A percentile compares a stretch with the other conserved stretches of the same genome.
Evolutionary conservation across 2,329 filamentous ascomycete genomes (phyloP).

Genomic region (Epichloe sibirici): DNA sequence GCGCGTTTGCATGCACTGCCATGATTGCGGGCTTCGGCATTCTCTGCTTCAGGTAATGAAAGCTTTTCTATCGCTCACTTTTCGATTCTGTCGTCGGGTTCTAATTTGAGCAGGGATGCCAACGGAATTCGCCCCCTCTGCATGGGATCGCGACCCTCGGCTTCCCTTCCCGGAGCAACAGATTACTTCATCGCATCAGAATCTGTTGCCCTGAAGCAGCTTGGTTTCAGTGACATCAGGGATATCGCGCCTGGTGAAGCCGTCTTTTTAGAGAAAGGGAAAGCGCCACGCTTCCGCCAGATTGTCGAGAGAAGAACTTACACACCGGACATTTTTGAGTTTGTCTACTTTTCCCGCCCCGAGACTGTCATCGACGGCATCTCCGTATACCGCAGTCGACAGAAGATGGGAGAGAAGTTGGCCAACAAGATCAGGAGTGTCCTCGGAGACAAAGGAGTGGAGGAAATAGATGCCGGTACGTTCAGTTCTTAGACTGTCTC

Average conservation of each 20-base stretch:
- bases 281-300: slow-evolving; percentile 61
- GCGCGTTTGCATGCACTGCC: slow-evolving; percentile 68
- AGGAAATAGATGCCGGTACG: slow-evolving; percentile 56
- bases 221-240: slow-evolving; percentile 63
- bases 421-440: slow-evolving; percentile 58
- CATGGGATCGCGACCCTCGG: slow-evolving; percentile 60
- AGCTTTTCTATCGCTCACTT: too few species aligned
- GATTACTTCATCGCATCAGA: slow-evolving; percentile 93
- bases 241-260: slow-evolving; percentile 77
- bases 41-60: slow-evolving; percentile 51
- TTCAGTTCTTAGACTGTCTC: neutral
- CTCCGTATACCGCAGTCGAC: slow-evolving; percentile 69
- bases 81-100: neutral
- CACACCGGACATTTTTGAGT: slow-evolving; percentile 70
- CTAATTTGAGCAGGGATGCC: slow-evolving; percentile 3
- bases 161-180: slow-evolving; percentile 45
- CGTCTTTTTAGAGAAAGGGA: slow-evolving; percentile 73
- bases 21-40: slow-evolving; percentile 76
- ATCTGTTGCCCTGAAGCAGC: slow-evolving; percentile 69
- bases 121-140: slow-evolving; percentile 68
- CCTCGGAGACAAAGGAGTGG: slow-evolving; percentile 56
- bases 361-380: slow-evolving; percentile 81
- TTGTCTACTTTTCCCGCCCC: slow-evolving; percentile 75
- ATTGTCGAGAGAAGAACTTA: slow-evolving; percentile 57
- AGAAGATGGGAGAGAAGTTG: slow-evolving; percentile 76